phyloP scores from a whole-genome alignment of 1,284 basidiomycete species.

The Cutaneotrichosporon mucoides region DNA sequence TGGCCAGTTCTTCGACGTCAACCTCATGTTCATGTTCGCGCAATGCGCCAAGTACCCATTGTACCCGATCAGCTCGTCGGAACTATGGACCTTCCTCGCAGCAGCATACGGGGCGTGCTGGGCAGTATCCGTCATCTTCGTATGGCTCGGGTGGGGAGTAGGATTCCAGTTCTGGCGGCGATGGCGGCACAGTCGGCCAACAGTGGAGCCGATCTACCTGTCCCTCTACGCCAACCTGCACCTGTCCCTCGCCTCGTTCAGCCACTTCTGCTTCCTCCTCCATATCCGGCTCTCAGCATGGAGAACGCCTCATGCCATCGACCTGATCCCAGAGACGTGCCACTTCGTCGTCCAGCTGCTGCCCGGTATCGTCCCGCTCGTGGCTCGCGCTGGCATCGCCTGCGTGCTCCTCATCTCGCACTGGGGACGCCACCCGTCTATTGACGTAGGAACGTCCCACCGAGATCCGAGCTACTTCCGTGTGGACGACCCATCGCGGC shows the following conservation, averaged over 20 bases:
- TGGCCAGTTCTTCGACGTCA: conserved; percentile 44
- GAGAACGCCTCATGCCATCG: conserved; percentile 31
- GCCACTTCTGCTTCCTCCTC: conserved; percentile 74
- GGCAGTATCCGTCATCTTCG: conserved; percentile 61
- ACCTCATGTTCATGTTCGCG: conserved; percentile 33
- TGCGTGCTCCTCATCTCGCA: conserved; percentile 66
- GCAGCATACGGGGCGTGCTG: conserved; percentile 60
- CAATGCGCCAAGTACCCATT: conserved; percentile 24
- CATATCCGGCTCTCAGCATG: conserved; percentile 69
- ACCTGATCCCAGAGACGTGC: conserved; percentile 62
- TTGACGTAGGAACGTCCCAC: no score
- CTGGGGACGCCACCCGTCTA: conserved; percentile 50
- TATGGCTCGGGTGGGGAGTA: conserved; percentile 74
- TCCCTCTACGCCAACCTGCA: conserved; percentile 69
- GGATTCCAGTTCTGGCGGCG: conserved; percentile 71
- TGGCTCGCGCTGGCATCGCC: conserved; percentile 70
- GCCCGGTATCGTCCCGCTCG: conserved; percentile 66
- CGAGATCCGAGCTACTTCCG: conserved; percentile 68
- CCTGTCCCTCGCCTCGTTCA: conserved; percentile 69
- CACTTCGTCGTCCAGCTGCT: conserved; percentile 74
- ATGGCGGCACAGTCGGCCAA: conserved; percentile 79
- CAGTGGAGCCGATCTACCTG: conserved; percentile 72
- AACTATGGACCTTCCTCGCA: conserved; percentile 31
- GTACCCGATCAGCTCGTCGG: conserved; percentile 17
- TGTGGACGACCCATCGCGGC: conserved; percentile 57